A percentile compares a stretch with the other conserved stretches of the same genome.
Conservation (phyloP, 345 rosid species). For the Eucalyptus virginea region DNA sequence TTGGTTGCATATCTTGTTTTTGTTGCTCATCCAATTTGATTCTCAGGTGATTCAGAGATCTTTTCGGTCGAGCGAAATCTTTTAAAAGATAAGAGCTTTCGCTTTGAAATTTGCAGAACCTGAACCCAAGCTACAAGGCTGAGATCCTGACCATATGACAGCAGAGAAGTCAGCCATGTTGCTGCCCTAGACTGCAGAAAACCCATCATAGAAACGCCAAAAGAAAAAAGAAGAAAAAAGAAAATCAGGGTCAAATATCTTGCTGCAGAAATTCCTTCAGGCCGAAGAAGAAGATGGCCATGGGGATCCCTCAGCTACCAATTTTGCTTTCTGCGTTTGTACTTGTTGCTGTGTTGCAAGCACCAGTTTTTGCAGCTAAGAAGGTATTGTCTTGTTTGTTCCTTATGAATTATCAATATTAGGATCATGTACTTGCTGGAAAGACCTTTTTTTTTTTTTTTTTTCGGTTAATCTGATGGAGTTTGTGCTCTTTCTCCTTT, state of each 20-base stretch:
- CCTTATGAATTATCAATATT: not conserved
- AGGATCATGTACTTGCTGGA: not conserved
- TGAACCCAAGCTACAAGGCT: not conserved
- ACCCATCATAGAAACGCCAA: not conserved
- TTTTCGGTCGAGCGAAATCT: not conserved
- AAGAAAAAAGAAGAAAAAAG: not conserved
- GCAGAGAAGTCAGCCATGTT: not conserved
- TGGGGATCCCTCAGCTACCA: not conserved
- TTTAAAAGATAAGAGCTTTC: not conserved
- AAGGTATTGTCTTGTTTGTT: conserved; percentile 2
- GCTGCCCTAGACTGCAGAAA: not conserved
- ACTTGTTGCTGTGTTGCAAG: not conserved
- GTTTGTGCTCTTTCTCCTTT: not conserved
- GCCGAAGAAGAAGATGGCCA: not conserved
- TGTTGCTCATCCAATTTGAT: not conserved
- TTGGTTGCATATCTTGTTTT: not conserved
- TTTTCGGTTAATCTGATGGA: not conserved
- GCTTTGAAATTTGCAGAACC: not conserved
- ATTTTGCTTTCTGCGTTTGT: not conserved
- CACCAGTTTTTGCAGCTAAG: conserved; percentile 26
- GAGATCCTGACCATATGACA: not conserved
- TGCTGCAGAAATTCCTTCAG: not conserved
- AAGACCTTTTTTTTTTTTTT: not conserved
- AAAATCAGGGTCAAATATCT: not conserved
- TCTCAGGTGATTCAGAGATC: not conserved